Evolutionary conservation across 768 basidiomycete genomes (phyloP).

Genomic region (Atractiella rhizophila): DNA sequence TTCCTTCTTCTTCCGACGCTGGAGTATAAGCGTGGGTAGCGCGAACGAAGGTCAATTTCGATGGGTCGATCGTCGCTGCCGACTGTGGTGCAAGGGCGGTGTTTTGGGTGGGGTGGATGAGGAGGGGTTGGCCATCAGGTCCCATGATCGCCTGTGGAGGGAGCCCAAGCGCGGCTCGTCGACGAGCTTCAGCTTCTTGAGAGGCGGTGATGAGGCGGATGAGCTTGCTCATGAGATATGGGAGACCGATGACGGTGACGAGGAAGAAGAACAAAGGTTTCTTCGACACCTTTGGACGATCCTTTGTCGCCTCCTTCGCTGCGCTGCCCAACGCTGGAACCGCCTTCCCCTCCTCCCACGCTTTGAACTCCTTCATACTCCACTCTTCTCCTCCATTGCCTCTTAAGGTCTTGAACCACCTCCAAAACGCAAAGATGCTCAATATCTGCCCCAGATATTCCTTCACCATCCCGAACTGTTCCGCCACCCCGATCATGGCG

Average conservation of each 20-base stretch:
- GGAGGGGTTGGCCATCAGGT: constrained; percentile 23
- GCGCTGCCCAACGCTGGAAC: neutral
- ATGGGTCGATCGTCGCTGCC: constrained; percentile 32
- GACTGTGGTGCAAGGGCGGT: constrained; percentile 4
- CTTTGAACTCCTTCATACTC: constrained; percentile 22
- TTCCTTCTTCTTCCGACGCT: constrained; percentile 34
- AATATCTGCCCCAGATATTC: constrained; percentile 83
- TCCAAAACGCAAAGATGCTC: constrained; percentile 63
- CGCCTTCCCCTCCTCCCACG: constrained; percentile 24
- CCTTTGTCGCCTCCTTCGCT: neutral
- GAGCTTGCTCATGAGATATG: constrained; percentile 75
- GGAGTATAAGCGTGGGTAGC: constrained; percentile 40
- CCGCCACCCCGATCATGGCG: constrained; percentile 71
- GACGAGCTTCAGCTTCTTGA: constrained; percentile 25
- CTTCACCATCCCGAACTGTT: constrained; percentile 74
- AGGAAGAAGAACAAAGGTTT: constrained; percentile 86
- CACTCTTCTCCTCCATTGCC: too few species aligned
- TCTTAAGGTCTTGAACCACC: constrained; percentile 53
- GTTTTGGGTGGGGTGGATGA: constrained; percentile 15
- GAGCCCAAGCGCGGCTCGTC: constrained; percentile 21
- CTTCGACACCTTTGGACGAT: constrained; percentile 39
- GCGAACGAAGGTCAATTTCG: constrained; percentile 55
- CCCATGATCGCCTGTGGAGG: constrained; percentile 12
- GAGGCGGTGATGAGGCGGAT: constrained; percentile 32
- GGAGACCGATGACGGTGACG: constrained; percentile 73